Evolutionary conservation across 345 rosid genomes (phyloP).

Genomic region (Dipteronia sinensis): DNA sequence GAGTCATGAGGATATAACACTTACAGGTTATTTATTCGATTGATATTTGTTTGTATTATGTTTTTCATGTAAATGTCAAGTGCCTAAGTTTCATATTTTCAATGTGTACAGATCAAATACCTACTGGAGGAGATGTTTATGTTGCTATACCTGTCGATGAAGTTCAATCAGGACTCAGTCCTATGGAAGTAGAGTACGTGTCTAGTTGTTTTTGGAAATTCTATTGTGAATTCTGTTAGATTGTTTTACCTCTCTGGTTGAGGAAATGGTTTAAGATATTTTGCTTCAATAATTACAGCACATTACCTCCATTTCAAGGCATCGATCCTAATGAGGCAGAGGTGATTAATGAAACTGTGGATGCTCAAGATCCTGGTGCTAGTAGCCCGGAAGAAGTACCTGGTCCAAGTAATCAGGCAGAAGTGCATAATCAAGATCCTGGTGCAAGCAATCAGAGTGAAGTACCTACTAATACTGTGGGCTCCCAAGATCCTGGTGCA

Average conservation of each 20-base stretch:
- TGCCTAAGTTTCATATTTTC: not conserved
- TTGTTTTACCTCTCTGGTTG: constrained; percentile 7
- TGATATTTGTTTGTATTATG: not conserved
- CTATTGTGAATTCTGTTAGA: not conserved
- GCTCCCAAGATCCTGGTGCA: constrained; percentile 33
- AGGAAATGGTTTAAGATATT: not conserved
- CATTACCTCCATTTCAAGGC: constrained; percentile 20
- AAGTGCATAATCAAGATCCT: constrained; percentile 29
- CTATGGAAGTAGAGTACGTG: constrained; percentile 51
- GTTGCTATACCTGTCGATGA: constrained; percentile 67
- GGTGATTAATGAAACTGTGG: not conserved
- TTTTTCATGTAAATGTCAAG: too few species aligned
- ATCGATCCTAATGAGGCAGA: constrained; percentile 23
- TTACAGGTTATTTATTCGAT: constrained; percentile 41
- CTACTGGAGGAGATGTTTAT: constrained; percentile 57
- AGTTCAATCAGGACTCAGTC: constrained; percentile 27
- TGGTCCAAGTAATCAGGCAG: constrained; percentile 20
- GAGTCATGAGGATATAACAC: constrained; percentile 73
- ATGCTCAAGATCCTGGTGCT: constrained; percentile 14
- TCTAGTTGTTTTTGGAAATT: constrained; percentile 20
- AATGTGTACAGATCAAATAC: constrained; percentile 61
- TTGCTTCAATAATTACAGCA: constrained; percentile 28
- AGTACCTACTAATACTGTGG: constrained; percentile 17
- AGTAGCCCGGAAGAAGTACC: not conserved
- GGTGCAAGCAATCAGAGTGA: constrained; percentile 34